Conservation (phyloP, 1,139 yeast genomes). For the Taphrina populina region DNA sequence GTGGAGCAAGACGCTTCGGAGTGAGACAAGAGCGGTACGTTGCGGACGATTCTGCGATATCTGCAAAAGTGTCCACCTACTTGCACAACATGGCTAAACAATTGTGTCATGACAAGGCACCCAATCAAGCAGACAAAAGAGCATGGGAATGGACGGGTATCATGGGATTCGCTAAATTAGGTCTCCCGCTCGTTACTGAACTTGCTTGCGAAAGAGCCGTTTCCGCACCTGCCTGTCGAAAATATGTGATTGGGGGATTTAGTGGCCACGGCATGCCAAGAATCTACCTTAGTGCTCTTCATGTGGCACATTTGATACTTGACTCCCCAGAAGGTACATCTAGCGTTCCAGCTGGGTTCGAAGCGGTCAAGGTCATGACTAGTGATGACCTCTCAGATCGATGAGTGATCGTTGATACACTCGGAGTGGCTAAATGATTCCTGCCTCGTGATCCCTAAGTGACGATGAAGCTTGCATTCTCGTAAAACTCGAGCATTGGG, state of each 20-base stretch:
- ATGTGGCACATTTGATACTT: neutral
- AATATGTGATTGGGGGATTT: conserved; percentile 5
- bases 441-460: too few relatives aligned
- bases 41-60: conserved; percentile 1
- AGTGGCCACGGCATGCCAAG: conserved; percentile 27
- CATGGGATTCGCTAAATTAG: conserved; percentile 22
- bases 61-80: neutral
- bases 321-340: neutral
- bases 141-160: conserved; percentile 12
- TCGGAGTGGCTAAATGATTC: neutral
- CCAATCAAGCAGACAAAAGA: neutral
- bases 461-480: conserved; percentile 47
- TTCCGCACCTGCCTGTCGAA: neutral
- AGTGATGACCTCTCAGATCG: conserved; percentile 2
- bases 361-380: neutral
- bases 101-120: neutral
- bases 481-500: conserved; percentile 80
- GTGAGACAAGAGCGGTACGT: conserved; percentile 2
- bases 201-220: neutral
- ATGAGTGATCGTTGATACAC: neutral
- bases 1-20: conserved; percentile 6
- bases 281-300: conserved; percentile 11
- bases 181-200: conserved; percentile 8
- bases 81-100: neutral
- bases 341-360: conserved; percentile 3